Evolutionary conservation across 805 yeast species (phyloP), one percentile per base, ranked within the genome.

Genomic region (Hanseniaspora meyeri): DNA sequence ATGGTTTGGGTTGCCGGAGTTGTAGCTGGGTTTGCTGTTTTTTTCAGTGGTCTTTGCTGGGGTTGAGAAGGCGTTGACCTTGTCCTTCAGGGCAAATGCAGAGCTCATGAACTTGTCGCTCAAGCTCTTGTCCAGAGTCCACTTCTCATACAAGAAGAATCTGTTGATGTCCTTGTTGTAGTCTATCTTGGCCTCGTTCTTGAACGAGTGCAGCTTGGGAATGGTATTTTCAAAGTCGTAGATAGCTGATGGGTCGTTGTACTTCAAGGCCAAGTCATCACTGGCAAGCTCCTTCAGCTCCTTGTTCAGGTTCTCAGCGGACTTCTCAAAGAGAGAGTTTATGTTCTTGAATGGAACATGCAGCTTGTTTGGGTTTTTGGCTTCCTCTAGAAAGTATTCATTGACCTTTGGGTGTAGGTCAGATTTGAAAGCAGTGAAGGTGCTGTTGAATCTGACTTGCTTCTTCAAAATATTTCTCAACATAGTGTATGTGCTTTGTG

Each of bases 131-230:
- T 51, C 55, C 31, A 51, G 4, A 17, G 55, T 9, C 55, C 55
- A 51, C 27, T 51, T 51, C 36, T 51, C 55, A 43, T 50, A 42
- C 31, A 50, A 32, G 10, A 50, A 50, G 27, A 50, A 40, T 42
- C 54, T 50, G 32, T 50, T 50, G 37, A 50, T 50, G 24, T 50
- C 54, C 11, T 34, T 32, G 20, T 50, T 50, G 43, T 50, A 50
- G 19, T 50, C 40, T 29, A 50, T 40, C n/a, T 17, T 42, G 37
- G 46, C 27, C 32, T 42, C 45, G 20, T 42, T 40, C 36, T 42
- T 50, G 47, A 40, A 50, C 2, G 47, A 40, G 31, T 50, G 54
- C 14, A 50, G 32, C 27, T 50, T 50, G 3, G 54, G 54, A 19
- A 42, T 31, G 27, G 47, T 42, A 32, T 50, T 50, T 50, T 50